A percentile compares a stretch with the other conserved stretches of the same genome.
Conservation (phyloP, 495 filamentous ascomycete species). For the Corynascus novoguineensis region DNA sequence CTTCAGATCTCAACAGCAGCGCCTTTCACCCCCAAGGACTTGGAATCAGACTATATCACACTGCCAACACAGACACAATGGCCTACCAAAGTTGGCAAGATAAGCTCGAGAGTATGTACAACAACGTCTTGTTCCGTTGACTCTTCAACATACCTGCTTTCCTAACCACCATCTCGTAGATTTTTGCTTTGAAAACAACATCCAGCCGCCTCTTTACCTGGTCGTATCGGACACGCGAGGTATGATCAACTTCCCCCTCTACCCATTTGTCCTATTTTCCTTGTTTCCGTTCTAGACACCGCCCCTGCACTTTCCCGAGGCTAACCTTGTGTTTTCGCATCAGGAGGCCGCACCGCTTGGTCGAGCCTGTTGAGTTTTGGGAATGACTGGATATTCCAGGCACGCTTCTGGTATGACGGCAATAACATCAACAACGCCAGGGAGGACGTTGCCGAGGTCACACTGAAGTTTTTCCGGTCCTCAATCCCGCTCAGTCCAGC, state of each 20-base stretch:
- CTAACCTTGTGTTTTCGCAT: background rate
- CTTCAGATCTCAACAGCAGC: background rate
- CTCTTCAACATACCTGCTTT: background rate
- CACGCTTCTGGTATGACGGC: constrained; percentile 89
- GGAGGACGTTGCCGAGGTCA: constrained; percentile 83
- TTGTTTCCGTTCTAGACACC: no score
- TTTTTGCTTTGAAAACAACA: constrained; percentile 52
- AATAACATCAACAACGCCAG: constrained; percentile 79
- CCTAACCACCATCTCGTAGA: constrained; percentile 38
- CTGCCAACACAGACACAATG: constrained; percentile 13
- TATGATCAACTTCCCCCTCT: constrained; percentile 33
- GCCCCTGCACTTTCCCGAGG: background rate
- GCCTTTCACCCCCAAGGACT: background rate
- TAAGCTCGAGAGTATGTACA: constrained; percentile 29
- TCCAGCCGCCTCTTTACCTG: constrained; percentile 57
- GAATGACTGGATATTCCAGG: constrained; percentile 50
- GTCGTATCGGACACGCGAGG: constrained; percentile 76
- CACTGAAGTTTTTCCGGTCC: constrained; percentile 47
- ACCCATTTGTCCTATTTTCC: background rate
- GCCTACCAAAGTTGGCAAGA: constrained; percentile 25
- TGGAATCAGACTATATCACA: background rate
- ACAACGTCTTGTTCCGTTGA: background rate
- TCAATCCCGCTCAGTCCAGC: background rate
- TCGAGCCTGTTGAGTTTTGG: constrained; percentile 67
- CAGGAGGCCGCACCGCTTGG: constrained; percentile 90